A percentile compares a stretch with the other conserved stretches of the same genome.
Conservation (phyloP, 2,329 filamentous ascomycete species). For the Pseudomassariella vexata region DNA sequence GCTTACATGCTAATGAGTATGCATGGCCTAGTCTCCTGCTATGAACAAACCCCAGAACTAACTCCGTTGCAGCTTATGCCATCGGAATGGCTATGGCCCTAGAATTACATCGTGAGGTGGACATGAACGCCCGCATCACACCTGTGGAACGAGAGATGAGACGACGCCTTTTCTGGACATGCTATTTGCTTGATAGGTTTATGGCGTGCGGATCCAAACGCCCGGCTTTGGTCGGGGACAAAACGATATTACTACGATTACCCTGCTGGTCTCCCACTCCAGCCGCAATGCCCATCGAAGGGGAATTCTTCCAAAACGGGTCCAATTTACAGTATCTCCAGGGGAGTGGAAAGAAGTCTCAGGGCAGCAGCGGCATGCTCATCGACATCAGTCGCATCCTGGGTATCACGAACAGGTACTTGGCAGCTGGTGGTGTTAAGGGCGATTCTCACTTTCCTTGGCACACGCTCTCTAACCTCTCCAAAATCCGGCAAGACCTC, state of each 20-base stretch:
- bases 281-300: constrained; percentile 59
- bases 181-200: constrained; percentile 82
- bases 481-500: constrained; percentile 78
- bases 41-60: no score
- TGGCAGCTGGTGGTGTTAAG: constrained; percentile 80
- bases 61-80: constrained; percentile 53
- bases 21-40: constrained; percentile 9
- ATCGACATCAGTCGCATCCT: constrained; percentile 81
- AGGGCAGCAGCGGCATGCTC: constrained; percentile 73
- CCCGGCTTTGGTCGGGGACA: constrained; percentile 73
- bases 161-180: constrained; percentile 81
- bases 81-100: constrained; percentile 80
- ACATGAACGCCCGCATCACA: constrained; percentile 54
- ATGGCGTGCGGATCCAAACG: constrained; percentile 74
- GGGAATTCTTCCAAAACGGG: constrained; percentile 73
- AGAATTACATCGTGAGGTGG: constrained; percentile 72
- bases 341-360: constrained; percentile 61
- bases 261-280: constrained; percentile 67
- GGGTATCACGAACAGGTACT: constrained; percentile 76
- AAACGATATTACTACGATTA: constrained; percentile 67
- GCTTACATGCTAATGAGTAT: constrained; percentile 80
- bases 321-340: constrained; percentile 72
- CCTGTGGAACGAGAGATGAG: constrained; percentile 69
- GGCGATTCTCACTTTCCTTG: constrained; percentile 88
- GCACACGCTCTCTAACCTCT: constrained; percentile 80